Base-by-base conservation (phyloP, 2,329 filamentous ascomycete species). In the Calonectria crousiana region DNA sequence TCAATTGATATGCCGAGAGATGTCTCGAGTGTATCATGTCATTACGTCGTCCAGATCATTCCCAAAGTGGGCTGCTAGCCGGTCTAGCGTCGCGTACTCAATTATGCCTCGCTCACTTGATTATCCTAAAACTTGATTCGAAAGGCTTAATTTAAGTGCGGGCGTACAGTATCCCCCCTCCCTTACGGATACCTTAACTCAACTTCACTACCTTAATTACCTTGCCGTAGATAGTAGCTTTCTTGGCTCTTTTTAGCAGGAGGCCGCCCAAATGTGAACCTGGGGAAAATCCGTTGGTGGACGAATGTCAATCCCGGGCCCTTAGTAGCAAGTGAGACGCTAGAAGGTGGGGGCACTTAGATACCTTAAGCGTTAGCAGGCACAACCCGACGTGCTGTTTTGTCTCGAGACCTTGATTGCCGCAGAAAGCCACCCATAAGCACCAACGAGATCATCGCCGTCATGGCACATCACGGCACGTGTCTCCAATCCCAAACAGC, bases 41-140 rank as follows among this genome's bases (percentile, higher is more conserved):
- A 77, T 79, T 75, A 79, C 77, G 67, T 79, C 69, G 71, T 69
- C 49, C 51, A 51, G 67, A 66, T 69, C 65, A 66, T 69, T 69
- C 71, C 71, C 58, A 52, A 73, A 69, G 71, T 53, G 66, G 71
- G 71, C 65, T 73, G 60, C 51, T 73, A 69, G 65, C 51, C 67
- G 62, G 32, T 47, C 56, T 73, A 73, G 71, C 67, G 71, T 60
- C 66, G 67, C 66, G 60, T 69, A 23, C 60, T 65, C 58, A 34
- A 51, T 38, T 66, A 69, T 36, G 53, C 64, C 38, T 51, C 41
- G 66, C 49, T 47, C 23, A 38, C 49, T 69, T 73, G 49, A 66
- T 65, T 73, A 65, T 65, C 20, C 60, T 49, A 41, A 65, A 49
- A 49, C 60, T 47, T 34, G 60, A 49, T 65, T 49, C 23, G 60